Conservation (phyloP, 106 monocot genomes). For the Xerophyta viscosa region DNA sequence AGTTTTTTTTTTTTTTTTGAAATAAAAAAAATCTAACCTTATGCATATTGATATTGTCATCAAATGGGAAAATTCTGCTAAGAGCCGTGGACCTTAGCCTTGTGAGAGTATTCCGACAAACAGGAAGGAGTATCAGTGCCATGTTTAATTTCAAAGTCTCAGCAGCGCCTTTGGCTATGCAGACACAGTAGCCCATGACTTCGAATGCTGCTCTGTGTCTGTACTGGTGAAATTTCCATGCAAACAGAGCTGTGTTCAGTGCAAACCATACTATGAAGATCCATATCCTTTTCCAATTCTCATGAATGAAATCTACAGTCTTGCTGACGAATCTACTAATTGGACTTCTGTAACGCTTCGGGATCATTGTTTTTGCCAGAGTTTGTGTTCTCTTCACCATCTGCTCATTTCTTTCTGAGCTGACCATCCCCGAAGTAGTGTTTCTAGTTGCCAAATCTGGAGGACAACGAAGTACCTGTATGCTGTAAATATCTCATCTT, state of each 20-base stretch:
- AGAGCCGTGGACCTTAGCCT: constrained; percentile 74
- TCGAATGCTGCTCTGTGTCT: constrained; percentile 46
- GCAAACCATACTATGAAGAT: constrained; percentile 52
- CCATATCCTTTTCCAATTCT: constrained; percentile 94
- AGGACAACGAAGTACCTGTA: not conserved
- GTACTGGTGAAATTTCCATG: constrained; percentile 85
- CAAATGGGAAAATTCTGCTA: constrained; percentile 64
- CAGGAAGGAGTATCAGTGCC: constrained; percentile 86
- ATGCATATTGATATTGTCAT: constrained; percentile 97
- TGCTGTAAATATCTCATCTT: not conserved
- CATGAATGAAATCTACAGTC: constrained; percentile 53
- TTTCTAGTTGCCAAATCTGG: constrained; percentile 89
- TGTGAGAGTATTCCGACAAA: constrained; percentile 83
- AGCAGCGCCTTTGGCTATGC: constrained; percentile 86
- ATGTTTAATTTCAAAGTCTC: constrained; percentile 94
- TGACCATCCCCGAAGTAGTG: constrained; percentile 60
- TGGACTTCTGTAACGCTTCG: constrained; percentile 54
- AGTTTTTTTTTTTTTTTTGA: too few species aligned
- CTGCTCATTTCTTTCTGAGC: constrained; percentile 36
- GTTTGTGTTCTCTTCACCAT: constrained; percentile 20
- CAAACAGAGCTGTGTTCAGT: constrained; percentile 46
- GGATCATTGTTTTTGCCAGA: constrained; percentile 69
- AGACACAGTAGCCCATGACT: constrained; percentile 94
- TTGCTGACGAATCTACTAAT: constrained; percentile 29
- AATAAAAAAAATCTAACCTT: constrained; percentile 31